These are phyloP conservation scores for Ustilago crameri DNA, from an alignment of 1,284 basidiomycete species.

Conservation along the genomic window DNA sequence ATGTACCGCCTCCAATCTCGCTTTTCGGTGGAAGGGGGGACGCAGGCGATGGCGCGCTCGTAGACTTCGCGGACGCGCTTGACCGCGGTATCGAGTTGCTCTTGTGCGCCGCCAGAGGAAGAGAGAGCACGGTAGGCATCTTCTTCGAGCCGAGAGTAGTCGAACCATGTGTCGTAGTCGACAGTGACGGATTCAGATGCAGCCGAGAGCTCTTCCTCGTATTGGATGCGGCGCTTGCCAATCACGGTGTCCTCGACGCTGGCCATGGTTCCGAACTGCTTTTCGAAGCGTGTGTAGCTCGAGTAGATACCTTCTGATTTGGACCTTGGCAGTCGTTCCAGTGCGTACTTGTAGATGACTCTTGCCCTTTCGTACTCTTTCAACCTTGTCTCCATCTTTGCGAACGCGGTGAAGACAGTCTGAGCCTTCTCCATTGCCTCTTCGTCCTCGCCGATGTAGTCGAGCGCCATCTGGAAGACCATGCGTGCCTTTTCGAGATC, in stretches of 20 bases:
- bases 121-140: conserved; percentile 77
- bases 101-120: conserved; percentile 40
- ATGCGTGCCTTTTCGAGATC: conserved; percentile 84
- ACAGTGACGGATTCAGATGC: conserved; percentile 70
- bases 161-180: conserved; percentile 99
- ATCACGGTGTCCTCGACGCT: conserved; percentile 93
- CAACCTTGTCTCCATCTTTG: conserved; percentile 94
- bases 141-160: conserved; percentile 92
- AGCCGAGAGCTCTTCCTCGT: conserved; percentile 71
- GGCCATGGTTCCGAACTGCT: conserved; percentile 90
- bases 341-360: conserved; percentile 96
- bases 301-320: conserved; percentile 87
- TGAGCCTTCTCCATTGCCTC: conserved; percentile 97
- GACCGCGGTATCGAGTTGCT: conserved; percentile 36
- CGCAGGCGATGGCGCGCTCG: conserved; percentile 93
- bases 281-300: conserved; percentile 96
- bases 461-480: conserved; percentile 94
- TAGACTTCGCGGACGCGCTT: conserved; percentile 88
- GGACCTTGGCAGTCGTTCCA: conserved; percentile 87
- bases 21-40: conserved; percentile 87
- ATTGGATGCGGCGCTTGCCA: conserved; percentile 95
- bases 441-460: conserved; percentile 97
- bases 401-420: conserved; percentile 93
- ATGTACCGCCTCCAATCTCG: conserved; percentile 85
- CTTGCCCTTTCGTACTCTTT: conserved; percentile 97